Conservation (phyloP, 257 asterid species). For the Solanum chmielewskii region DNA sequence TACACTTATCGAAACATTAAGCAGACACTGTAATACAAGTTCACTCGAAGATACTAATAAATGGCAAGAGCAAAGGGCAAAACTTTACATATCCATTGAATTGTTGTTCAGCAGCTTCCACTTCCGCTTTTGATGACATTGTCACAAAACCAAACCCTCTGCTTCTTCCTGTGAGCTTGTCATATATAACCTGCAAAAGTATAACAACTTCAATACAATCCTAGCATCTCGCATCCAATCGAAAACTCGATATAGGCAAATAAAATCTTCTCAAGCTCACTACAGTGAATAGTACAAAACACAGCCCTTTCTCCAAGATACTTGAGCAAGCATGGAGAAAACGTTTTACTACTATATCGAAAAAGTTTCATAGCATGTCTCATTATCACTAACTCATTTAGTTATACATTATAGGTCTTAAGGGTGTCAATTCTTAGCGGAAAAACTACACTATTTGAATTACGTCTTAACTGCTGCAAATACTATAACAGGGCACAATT, state of each 20-base stretch:
- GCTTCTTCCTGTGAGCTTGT: constrained; percentile 72
- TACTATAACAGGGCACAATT: background rate
- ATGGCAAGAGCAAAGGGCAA: background rate
- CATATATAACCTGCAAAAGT: constrained; percentile 72
- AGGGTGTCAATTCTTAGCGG: background rate
- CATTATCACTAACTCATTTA: no score
- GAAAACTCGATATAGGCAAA: background rate
- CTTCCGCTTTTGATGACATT: constrained; percentile 69
- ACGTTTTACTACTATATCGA: background rate
- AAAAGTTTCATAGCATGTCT: background rate
- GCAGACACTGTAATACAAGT: background rate
- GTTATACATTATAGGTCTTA: no score
- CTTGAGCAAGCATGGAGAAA: background rate
- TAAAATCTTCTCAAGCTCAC: background rate
- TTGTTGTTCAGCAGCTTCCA: constrained; percentile 58
- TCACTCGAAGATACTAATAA: background rate
- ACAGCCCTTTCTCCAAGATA: background rate
- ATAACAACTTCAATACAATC: background rate
- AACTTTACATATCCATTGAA: constrained; percentile 74
- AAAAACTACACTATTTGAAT: background rate
- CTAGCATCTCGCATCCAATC: background rate
- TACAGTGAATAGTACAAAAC: background rate
- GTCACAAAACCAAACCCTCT: constrained; percentile 94
- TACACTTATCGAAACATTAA: background rate
- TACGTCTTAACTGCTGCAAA: background rate